phyloP scores from a whole-genome alignment of 2,329 filamentous ascomycete species.

The Geoglossum cookeanum region DNA sequence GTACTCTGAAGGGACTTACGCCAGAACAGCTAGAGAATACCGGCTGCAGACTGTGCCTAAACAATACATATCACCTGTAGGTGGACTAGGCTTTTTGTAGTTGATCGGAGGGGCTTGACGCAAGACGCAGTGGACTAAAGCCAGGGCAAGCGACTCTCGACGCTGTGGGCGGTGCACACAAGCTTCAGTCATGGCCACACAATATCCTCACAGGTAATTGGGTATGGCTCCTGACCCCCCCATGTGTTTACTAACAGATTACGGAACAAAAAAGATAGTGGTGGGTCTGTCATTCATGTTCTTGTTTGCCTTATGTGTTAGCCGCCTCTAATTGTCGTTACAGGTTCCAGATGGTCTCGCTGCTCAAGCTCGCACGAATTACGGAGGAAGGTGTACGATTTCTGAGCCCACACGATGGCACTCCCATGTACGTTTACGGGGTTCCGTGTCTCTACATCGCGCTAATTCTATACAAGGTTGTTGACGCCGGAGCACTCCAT shows the following conservation, averaged over 20 bases:
- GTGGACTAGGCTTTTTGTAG: slow-evolving; percentile 2
- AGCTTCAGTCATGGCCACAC: slow-evolving; percentile 82
- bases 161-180: slow-evolving; percentile 78
- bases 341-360: slow-evolving; percentile 97
- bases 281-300: slow-evolving; percentile 20
- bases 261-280: slow-evolving; percentile 21
- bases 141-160: slow-evolving; percentile 82
- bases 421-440: slow-evolving; percentile 47
- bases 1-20: slow-evolving; percentile 83
- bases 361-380: slow-evolving; percentile 79
- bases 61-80: slow-evolving; percentile 91
- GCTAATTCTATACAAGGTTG: slow-evolving; percentile 29
- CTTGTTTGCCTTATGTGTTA: neutral
- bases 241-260: neutral
- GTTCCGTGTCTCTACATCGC: neutral
- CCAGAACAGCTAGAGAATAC: slow-evolving; percentile 82
- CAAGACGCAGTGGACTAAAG: slow-evolving; percentile 46
- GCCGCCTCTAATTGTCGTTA: neutral
- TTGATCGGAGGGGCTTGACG: neutral
- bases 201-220: slow-evolving; percentile 65
- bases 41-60: slow-evolving; percentile 76
- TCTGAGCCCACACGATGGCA: slow-evolving; percentile 86
- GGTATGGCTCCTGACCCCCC: slow-evolving; percentile 24
- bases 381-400: slow-evolving; percentile 94
- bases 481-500: slow-evolving; percentile 96